These are phyloP conservation scores for Trichomonas gallinae DNA, from an alignment of 208 protist genomes.

Conservation along the genomic window DNA sequence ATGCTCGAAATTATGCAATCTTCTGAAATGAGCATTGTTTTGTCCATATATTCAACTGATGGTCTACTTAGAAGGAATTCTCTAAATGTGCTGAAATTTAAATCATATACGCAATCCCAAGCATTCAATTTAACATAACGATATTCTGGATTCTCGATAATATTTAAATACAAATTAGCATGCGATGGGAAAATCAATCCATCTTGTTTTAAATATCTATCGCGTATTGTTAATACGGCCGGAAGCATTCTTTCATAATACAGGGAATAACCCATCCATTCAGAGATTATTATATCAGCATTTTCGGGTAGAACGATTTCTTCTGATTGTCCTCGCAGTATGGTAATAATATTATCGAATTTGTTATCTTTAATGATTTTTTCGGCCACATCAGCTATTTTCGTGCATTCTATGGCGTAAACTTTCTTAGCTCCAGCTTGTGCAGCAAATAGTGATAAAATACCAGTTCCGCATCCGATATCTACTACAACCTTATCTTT, in stretches of 20 bases:
- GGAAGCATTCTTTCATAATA: slow-evolving; percentile 52
- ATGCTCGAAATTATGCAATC: slow-evolving; percentile 31
- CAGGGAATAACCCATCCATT: slow-evolving; percentile 53
- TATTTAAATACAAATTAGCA: slow-evolving; percentile 30
- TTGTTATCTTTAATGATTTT: slow-evolving; percentile 55
- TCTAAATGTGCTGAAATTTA: slow-evolving; percentile 38
- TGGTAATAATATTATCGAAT: slow-evolving; percentile 47
- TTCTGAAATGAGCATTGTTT: slow-evolving; percentile 43
- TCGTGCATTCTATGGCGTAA: slow-evolving; percentile 54
- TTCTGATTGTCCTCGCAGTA: slow-evolving; percentile 37
- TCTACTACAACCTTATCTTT: slow-evolving; percentile 74
- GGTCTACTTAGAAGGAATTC: slow-evolving; percentile 46
- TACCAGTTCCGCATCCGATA: slow-evolving; percentile 84
- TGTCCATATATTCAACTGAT: slow-evolving; percentile 57
- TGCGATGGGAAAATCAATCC: slow-evolving; percentile 40
- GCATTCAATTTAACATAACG: not conserved
- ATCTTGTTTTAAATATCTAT: slow-evolving; percentile 37
- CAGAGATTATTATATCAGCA: slow-evolving; percentile 47
- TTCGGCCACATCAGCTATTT: not conserved
- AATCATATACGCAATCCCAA: slow-evolving; percentile 43
- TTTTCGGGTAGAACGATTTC: slow-evolving; percentile 32
- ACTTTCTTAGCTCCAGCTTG: slow-evolving; percentile 75
- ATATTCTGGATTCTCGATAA: slow-evolving; percentile 40
- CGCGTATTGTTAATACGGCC: slow-evolving; percentile 39
- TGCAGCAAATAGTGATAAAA: slow-evolving; percentile 86